These are phyloP conservation scores for Aspergillus felis DNA, from an alignment of 2,329 filamentous ascomycete genomes.

Conservation along the genomic window DNA sequence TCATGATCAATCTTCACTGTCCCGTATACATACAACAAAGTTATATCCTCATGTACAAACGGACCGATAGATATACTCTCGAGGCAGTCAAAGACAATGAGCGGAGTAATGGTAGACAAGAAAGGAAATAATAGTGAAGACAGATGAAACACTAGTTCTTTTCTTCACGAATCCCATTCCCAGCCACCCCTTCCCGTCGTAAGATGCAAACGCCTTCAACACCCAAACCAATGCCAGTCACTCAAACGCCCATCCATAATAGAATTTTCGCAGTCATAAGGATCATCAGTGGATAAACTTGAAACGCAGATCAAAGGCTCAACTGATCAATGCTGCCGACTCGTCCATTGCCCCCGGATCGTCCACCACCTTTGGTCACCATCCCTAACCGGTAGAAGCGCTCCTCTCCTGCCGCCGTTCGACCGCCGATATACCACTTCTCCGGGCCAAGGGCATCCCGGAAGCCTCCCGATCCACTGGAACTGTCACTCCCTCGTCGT, in stretches of 20 bases:
- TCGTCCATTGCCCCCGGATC: conserved; percentile 38
- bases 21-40: not conserved
- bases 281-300: not conserved
- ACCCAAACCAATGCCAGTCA: conserved; percentile 1
- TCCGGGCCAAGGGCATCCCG: conserved; percentile 45
- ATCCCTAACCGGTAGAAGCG: conserved; percentile 47
- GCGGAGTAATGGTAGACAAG: not conserved
- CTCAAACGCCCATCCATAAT: not conserved
- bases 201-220: conserved; percentile 2
- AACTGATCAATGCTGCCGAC: conserved; percentile 48
- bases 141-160: not conserved
- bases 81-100: not conserved
- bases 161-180: not conserved
- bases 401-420: conserved; percentile 46
- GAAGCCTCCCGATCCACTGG: conserved; percentile 45
- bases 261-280: not conserved
- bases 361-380: conserved; percentile 43
- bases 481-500: conserved; percentile 46
- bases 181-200: not conserved
- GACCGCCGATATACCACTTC: conserved; percentile 51
- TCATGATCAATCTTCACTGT: not conserved
- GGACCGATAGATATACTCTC: not conserved
- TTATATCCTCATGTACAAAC: not conserved
- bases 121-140: not conserved
- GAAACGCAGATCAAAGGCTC: conserved; percentile 37